Percentiles rank a stretch among this genome's conserved stretches.
Evolutionary conservation across 257 asterid genomes (phyloP).

Genomic region (Rubia yunnanensis): DNA sequence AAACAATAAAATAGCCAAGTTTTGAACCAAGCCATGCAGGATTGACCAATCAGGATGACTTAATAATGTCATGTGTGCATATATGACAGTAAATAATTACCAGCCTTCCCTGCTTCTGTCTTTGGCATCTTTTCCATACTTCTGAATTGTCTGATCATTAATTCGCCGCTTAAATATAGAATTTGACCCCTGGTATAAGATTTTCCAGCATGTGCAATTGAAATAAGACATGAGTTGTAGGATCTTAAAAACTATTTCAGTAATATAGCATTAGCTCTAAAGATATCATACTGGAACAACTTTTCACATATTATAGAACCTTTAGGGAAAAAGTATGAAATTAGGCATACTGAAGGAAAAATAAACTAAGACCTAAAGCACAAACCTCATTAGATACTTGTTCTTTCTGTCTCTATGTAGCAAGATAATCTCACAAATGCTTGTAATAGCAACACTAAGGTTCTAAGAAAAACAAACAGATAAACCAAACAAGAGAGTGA

Average conservation of each 20-base stretch:
- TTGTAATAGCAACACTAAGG: no score
- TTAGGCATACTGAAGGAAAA: no score
- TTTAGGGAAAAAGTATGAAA: neutral
- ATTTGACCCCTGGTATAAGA: conserved; percentile 95
- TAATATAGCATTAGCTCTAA: neutral
- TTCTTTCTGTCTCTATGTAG: no score
- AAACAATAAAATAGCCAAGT: no score
- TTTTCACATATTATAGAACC: no score
- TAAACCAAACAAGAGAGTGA: no score
- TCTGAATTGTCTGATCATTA: conserved; percentile 93
- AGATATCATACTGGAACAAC: no score
- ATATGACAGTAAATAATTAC: conserved; percentile 32
- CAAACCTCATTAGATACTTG: no score
- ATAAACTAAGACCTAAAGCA: no score
- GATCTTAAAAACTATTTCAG: neutral
- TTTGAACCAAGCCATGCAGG: neutral
- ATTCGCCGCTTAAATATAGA: conserved; percentile 85
- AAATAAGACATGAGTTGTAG: conserved; percentile 8
- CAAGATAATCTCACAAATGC: no score
- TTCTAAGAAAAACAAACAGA: no score
- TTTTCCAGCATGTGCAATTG: conserved; percentile 85
- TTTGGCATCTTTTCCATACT: conserved; percentile 96
- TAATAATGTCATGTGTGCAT: no score
- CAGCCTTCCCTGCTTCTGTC: conserved; percentile 96
- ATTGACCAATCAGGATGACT: neutral